Base-by-base conservation (phyloP, 306 rosid species). In the Canavalia gladiata region DNA sequence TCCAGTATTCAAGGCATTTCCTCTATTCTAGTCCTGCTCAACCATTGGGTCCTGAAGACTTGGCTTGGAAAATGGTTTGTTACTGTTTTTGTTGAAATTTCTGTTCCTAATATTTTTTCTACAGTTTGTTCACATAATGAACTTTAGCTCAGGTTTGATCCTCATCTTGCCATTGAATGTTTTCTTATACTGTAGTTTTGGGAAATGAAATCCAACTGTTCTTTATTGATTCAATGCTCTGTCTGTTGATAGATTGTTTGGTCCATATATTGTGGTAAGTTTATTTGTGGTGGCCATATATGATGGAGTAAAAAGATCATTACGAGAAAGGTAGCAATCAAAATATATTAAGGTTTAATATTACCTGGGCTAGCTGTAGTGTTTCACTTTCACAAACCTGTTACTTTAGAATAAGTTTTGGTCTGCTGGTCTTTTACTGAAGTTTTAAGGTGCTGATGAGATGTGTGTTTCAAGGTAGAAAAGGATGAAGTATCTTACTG, bases 31-130 rank as follows among this genome's bases (percentile, higher is more conserved):
- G 85, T 85, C 99, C 99, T 41, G 97, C 99, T 79, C 97, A 88
- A 87, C 94, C 94, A 1, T 77, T 95, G 92, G 99, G 99, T 82
- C 93, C 98, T 12, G 99, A 93, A 91, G 98, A 95, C 86, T 86
- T 95, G 89, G 93, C 79, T 75, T 95, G 99, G 99, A 91, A 89
- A 91, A 93, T 95, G 99, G 99, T 95, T 86, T 49, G 93, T 80
- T 29, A 6, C 77, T 56, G 49, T 79, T 69, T 56, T 46, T 29
- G 34, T 45, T 58, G 11, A 55, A 31, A 28, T 68, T 73, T 56
- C 9, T 42, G 73, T 49, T 68, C 47, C 11, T 52, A 52, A 41
- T 63, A 7, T 56, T 71, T 59, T 34, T 71, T 81, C 30, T 77
- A 33, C 18, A 60, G 12, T 55, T 10, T 7, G 33, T 70, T 83